Percentiles rank a stretch among this genome's conserved stretches.
These are phyloP conservation scores for Pulveroboletus sp. DNA, from an alignment of 768 basidiomycete genomes.

Conservation along the genomic window DNA sequence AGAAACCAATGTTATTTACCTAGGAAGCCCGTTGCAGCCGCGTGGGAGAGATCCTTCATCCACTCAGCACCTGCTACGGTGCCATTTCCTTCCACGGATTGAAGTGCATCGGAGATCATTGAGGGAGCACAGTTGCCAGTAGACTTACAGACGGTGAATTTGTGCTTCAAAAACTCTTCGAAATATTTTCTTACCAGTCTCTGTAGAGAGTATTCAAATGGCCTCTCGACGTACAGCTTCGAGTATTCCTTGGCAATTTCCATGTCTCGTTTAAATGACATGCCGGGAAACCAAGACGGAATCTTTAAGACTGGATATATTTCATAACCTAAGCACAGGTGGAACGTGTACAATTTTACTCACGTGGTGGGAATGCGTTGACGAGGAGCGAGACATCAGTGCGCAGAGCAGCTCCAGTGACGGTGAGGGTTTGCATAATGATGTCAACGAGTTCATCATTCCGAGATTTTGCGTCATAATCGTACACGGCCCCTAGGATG, in stretches of 20 bases:
- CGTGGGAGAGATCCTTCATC: slow-evolving; percentile 6
- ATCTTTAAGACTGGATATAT: slow-evolving; percentile 1
- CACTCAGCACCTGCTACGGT: slow-evolving; percentile 1
- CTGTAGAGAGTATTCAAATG: slow-evolving; percentile 6
- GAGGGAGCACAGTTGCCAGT: background rate
- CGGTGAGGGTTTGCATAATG: slow-evolving; percentile 4
- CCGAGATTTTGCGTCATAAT: slow-evolving; percentile 14
- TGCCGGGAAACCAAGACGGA: slow-evolving; percentile 13
- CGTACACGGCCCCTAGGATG: slow-evolving; percentile 11
- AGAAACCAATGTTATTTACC: background rate
- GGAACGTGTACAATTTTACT: background rate
- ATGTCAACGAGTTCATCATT: slow-evolving; percentile 9
- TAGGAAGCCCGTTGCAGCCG: slow-evolving; percentile 13
- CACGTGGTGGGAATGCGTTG: slow-evolving; percentile 12
- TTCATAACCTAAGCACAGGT: background rate
- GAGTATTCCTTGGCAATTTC: background rate
- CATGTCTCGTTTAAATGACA: slow-evolving; percentile 5
- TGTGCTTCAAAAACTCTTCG: too few relatives aligned
- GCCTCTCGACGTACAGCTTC: slow-evolving; percentile 10
- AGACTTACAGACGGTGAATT: background rate
- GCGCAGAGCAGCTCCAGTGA: slow-evolving; percentile 4
- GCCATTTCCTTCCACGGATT: background rate
- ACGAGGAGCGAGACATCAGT: slow-evolving; percentile 8
- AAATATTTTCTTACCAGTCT: slow-evolving; percentile 4
- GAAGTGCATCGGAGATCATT: slow-evolving; percentile 9